Percentiles rank a stretch among this genome's conserved stretches.
Conservation (phyloP, 1,284 basidiomycete genomes). For the Trametes versicolor region DNA sequence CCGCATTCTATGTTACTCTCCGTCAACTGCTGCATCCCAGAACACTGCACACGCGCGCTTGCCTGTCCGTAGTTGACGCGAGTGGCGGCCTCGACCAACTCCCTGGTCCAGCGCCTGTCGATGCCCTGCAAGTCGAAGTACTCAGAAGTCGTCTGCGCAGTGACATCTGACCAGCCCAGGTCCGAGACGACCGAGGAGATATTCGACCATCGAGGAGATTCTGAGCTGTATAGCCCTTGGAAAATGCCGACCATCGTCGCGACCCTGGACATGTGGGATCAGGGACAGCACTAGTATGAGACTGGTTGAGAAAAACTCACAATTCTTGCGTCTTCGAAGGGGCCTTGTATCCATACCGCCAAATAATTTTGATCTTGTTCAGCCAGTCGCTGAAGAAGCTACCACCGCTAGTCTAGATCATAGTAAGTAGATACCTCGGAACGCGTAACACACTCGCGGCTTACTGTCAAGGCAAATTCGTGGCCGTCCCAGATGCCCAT, state of each 20-base stretch:
- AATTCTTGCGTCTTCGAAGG: slow-evolving; percentile 66
- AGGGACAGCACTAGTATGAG: not conserved
- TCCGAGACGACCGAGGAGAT: slow-evolving; percentile 63
- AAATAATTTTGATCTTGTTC: slow-evolving; percentile 76
- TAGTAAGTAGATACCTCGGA: not conserved
- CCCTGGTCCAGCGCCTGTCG: slow-evolving; percentile 69
- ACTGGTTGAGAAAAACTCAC: slow-evolving; percentile 50
- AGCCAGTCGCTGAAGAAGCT: slow-evolving; percentile 63
- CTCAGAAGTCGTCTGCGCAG: slow-evolving; percentile 64
- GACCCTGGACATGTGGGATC: slow-evolving; percentile 56
- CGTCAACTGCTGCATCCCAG: too few relatives aligned
- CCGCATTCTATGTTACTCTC: slow-evolving; percentile 60
- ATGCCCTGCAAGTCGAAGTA: slow-evolving; percentile 70
- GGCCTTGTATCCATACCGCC: slow-evolving; percentile 84
- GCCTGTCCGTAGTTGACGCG: slow-evolving; percentile 93
- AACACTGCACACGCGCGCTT: slow-evolving; percentile 28
- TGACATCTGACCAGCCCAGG: slow-evolving; percentile 63
- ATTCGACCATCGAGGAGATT: slow-evolving; percentile 70
- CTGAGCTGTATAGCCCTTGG: slow-evolving; percentile 65
- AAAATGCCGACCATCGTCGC: slow-evolving; percentile 64
- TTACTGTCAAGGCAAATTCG: slow-evolving; percentile 72
- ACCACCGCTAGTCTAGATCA: slow-evolving; percentile 48
- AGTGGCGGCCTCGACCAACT: slow-evolving; percentile 87
- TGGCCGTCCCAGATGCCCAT: slow-evolving; percentile 89
- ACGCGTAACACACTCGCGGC: slow-evolving; percentile 34